A percentile compares a stretch with the other conserved stretches of the same genome.
These are phyloP conservation scores for Saccharomyces hybrid DNA, from an alignment of 1,139 yeast species.

Conservation along the genomic window DNA sequence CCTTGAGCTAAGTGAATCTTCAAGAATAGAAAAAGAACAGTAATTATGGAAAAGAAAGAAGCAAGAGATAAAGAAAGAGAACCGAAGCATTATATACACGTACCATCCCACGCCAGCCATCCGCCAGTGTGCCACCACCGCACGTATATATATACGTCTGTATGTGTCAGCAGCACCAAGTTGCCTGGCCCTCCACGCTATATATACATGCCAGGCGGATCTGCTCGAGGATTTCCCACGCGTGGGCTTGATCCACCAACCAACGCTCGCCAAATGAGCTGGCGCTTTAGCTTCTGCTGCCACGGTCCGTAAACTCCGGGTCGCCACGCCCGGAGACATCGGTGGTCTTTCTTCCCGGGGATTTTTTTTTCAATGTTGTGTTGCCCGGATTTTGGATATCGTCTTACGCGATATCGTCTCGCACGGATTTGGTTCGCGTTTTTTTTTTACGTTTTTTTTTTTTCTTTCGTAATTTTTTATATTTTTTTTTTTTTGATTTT, in stretches of 20 bases:
- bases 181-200: background rate
- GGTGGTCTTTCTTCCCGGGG: background rate
- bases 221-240: conserved; percentile 1
- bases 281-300: background rate
- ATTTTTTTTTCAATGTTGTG: too few relatives aligned
- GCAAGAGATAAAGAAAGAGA: too few relatives aligned
- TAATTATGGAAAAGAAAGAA: too few relatives aligned
- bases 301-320: background rate
- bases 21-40: too few relatives aligned
- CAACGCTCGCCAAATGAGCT: background rate
- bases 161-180: background rate
- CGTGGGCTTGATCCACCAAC: conserved; percentile 1
- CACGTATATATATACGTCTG: background rate
- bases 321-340: background rate
- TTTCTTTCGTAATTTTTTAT: too few relatives aligned
- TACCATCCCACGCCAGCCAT: conserved; percentile 1
- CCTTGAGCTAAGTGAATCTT: too few relatives aligned
- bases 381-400: too few relatives aligned
- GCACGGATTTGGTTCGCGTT: too few relatives aligned
- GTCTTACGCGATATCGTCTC: too few relatives aligned
- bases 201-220: background rate
- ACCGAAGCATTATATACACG: too few relatives aligned
- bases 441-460: too few relatives aligned
- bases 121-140: background rate
- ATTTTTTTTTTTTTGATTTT: too few relatives aligned